A percentile compares a stretch with the other conserved stretches of the same genome.
Conservation (phyloP, 1,139 yeast species). For the Protomyces inouyei region DNA sequence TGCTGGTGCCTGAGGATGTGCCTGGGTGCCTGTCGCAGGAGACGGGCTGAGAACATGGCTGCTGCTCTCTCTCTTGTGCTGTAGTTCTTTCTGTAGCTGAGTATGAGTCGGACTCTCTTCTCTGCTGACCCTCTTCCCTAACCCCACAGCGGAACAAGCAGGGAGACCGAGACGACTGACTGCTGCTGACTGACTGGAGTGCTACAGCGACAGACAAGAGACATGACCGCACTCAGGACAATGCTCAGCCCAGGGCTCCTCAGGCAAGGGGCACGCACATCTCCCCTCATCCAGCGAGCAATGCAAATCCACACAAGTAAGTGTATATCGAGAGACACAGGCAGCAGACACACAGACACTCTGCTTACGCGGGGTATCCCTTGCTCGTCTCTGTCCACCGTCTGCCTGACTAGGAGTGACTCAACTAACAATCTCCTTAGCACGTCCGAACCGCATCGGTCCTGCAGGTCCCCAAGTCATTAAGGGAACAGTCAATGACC, state of each 20-base stretch:
- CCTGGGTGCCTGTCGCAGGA: background rate
- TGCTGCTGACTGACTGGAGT: no score
- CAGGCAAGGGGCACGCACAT: no score
- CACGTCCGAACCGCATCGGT: slow-evolving; percentile 19
- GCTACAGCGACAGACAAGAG: background rate
- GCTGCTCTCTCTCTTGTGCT: background rate
- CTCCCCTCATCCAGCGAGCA: background rate
- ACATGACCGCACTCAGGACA: background rate
- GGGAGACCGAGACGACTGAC: background rate
- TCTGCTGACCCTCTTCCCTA: background rate
- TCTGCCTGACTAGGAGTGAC: no score
- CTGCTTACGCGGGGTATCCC: background rate
- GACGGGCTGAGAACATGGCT: background rate
- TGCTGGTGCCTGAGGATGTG: background rate
- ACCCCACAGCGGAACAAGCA: background rate
- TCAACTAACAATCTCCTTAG: background rate
- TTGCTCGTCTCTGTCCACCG: background rate
- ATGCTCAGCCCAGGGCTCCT: background rate
- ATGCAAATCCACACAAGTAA: background rate
- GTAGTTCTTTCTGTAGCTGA: background rate
- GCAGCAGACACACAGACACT: background rate
- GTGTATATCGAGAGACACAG: background rate
- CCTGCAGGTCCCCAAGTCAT: slow-evolving; percentile 57
- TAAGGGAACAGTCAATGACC: slow-evolving; percentile 61
- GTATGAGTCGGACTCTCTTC: background rate